phyloP scores from a whole-genome alignment of 768 basidiomycete species.

The Termitomyces sp. region DNA sequence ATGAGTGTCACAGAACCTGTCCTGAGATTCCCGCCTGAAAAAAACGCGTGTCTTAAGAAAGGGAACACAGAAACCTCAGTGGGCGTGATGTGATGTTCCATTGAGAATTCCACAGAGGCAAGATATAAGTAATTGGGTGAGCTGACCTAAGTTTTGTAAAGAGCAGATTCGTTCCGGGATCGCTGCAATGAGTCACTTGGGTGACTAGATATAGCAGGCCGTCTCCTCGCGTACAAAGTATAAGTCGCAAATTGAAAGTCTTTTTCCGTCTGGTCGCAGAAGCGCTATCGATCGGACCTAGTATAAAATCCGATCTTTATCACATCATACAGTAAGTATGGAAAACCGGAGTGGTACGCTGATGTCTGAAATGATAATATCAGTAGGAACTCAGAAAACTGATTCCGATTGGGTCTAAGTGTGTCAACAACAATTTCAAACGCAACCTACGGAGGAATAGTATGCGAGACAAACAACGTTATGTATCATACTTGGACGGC shows the following conservation, averaged over 20 bases:
- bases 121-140: slow-evolving; percentile 7
- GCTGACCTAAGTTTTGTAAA: slow-evolving; percentile 18
- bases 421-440: no score
- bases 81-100: slow-evolving; percentile 6
- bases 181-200: slow-evolving; percentile 7
- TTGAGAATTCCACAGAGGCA: slow-evolving; percentile 10
- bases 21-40: background rate
- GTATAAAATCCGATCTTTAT: slow-evolving; percentile 4
- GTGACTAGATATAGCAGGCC: slow-evolving; percentile 13
- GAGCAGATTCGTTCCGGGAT: slow-evolving; percentile 18
- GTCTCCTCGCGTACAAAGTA: slow-evolving; percentile 1
- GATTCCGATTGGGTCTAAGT: no score
- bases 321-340: no score
- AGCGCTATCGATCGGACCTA: background rate
- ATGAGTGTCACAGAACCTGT: background rate
- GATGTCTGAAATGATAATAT: no score
- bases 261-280: background rate
- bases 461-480: no score
- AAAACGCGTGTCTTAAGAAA: slow-evolving; percentile 1
- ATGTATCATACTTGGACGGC: no score
- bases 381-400: no score
- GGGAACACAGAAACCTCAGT: slow-evolving; percentile 3
- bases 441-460: no score
- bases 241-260: slow-evolving; percentile 6
- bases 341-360: no score